A percentile compares a stretch with the other conserved stretches of the same genome.
Conservation (phyloP, 192 early-diverging fungal genomes). For the Podila horticola region DNA sequence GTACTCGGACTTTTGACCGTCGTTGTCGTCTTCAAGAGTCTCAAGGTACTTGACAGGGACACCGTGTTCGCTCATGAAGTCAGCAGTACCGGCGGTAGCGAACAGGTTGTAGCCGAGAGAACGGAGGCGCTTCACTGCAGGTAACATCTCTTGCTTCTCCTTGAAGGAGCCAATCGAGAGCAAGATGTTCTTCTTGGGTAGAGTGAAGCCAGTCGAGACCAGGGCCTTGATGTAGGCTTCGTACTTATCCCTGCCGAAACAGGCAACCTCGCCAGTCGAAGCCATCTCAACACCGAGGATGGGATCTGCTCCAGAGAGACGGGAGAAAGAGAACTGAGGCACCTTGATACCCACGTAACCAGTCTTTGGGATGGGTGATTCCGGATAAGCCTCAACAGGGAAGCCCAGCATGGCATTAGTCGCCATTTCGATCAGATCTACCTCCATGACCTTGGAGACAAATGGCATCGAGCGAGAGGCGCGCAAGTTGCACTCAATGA, state of each 20-base stretch:
- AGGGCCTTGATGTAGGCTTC: conserved; percentile 97
- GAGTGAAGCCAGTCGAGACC: conserved; percentile 89
- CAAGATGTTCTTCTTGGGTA: conserved; percentile 96
- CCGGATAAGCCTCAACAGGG: conserved; percentile 84
- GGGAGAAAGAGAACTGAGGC: conserved; percentile 97
- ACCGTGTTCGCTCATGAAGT: conserved; percentile 95
- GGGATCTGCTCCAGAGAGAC: conserved; percentile 95
- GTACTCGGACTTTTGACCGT: conserved; percentile 83
- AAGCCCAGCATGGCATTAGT: conserved; percentile 92
- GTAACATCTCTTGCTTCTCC: conserved; percentile 97
- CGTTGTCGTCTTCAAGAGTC: conserved; percentile 68
- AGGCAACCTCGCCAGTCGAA: conserved; percentile 98
- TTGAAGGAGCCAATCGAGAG: conserved; percentile 98
- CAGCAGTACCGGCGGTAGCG: conserved; percentile 96
- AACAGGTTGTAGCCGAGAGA: conserved; percentile 92
- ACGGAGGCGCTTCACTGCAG: conserved; percentile 88
- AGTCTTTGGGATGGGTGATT: conserved; percentile 70
- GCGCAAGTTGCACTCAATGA: conserved; percentile 99
- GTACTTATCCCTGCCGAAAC: conserved; percentile 97
- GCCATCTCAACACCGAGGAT: conserved; percentile 99
- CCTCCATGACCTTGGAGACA: conserved; percentile 94
- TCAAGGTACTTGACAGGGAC: conserved; percentile 94
- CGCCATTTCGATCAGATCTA: conserved; percentile 97
- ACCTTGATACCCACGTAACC: conserved; percentile 97
- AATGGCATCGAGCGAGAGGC: conserved; percentile 98